These are phyloP conservation scores for Cyberlindnera sargentensis DNA, from an alignment of 805 yeast species.

Conservation along the genomic window DNA sequence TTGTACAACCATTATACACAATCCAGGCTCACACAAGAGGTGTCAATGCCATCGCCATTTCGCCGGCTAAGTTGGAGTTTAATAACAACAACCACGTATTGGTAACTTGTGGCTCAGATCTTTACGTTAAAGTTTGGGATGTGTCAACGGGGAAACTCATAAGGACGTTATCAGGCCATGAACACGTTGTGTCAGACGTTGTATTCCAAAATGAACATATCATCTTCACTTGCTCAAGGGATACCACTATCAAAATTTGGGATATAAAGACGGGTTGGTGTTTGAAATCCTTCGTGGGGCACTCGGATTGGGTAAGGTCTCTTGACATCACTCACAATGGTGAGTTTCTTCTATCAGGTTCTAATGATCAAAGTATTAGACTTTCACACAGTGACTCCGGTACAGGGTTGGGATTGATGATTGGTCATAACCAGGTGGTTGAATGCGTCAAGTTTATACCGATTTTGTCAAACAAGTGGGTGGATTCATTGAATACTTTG, in stretches of 20 bases:
- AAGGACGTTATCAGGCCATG: slow-evolving; percentile 75
- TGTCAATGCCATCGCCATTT: slow-evolving; percentile 52
- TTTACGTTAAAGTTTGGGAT: slow-evolving; percentile 67
- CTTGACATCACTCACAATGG: slow-evolving; percentile 39
- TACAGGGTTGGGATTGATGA: slow-evolving; percentile 54
- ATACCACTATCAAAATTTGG: slow-evolving; percentile 56
- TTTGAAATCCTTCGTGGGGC: slow-evolving; percentile 60
- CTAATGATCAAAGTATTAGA: slow-evolving; percentile 71
- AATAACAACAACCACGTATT: slow-evolving; percentile 23
- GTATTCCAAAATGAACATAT: slow-evolving; percentile 41
- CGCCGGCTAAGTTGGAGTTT: slow-evolving; percentile 32
- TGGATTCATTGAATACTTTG: slow-evolving; percentile 37
- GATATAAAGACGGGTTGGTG: slow-evolving; percentile 64
- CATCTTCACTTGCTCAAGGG: slow-evolving; percentile 59
- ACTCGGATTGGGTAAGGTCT: slow-evolving; percentile 82
- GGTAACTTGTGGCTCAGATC: slow-evolving; percentile 46
- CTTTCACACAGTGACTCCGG: slow-evolving; percentile 62
- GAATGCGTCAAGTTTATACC: slow-evolving; percentile 72
- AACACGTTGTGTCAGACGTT: slow-evolving; percentile 71
- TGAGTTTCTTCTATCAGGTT: slow-evolving; percentile 60
- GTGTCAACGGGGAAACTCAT: slow-evolving; percentile 43
- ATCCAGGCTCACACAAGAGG: slow-evolving; percentile 72
- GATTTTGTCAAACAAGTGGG: slow-evolving; percentile 32
- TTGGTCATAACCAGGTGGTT: slow-evolving; percentile 80
- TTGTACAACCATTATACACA: slow-evolving; percentile 51